phyloP scores from a whole-genome alignment of 805 yeast genomes.

The Sugiyamaella qingdaonensis region DNA sequence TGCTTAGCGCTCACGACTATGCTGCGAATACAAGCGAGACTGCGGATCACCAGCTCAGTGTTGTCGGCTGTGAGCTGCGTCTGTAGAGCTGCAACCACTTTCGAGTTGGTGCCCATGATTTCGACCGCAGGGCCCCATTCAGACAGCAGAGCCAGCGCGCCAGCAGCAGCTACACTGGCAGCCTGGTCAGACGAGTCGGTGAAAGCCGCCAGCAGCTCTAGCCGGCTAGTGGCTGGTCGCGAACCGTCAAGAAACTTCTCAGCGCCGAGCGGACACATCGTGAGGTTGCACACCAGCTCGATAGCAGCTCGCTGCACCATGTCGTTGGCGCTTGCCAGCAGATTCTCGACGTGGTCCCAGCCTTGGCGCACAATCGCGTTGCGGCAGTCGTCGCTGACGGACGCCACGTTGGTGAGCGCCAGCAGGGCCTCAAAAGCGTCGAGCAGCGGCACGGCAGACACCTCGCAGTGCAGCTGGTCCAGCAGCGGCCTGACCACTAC shows the following conservation, averaged over 20 bases:
- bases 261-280: slow-evolving; percentile 37
- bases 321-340: slow-evolving; percentile 43
- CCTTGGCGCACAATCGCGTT: slow-evolving; percentile 38
- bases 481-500: slow-evolving; percentile 32
- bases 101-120: slow-evolving; percentile 25
- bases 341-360: slow-evolving; percentile 45
- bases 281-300: slow-evolving; percentile 61
- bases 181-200: slow-evolving; percentile 32
- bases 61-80: slow-evolving; percentile 6
- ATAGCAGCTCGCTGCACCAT: slow-evolving; percentile 55
- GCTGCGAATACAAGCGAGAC: neutral
- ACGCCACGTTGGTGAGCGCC: slow-evolving; percentile 65
- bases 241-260: slow-evolving; percentile 34
- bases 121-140: slow-evolving; percentile 35
- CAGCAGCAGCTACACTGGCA: slow-evolving; percentile 37
- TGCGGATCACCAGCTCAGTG: slow-evolving; percentile 4
- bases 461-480: slow-evolving; percentile 25
- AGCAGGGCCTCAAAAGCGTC: slow-evolving; percentile 52
- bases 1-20: neutral
- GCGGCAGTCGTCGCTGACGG: slow-evolving; percentile 40
- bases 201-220: slow-evolving; percentile 32
- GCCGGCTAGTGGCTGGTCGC: slow-evolving; percentile 24
- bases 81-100: slow-evolving; percentile 20
- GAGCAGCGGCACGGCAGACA: slow-evolving; percentile 28
- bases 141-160: slow-evolving; percentile 37